Evolutionary conservation across 2,329 filamentous ascomycete species (phyloP).

Genomic region (Botryosphaeria dothidea): DNA sequence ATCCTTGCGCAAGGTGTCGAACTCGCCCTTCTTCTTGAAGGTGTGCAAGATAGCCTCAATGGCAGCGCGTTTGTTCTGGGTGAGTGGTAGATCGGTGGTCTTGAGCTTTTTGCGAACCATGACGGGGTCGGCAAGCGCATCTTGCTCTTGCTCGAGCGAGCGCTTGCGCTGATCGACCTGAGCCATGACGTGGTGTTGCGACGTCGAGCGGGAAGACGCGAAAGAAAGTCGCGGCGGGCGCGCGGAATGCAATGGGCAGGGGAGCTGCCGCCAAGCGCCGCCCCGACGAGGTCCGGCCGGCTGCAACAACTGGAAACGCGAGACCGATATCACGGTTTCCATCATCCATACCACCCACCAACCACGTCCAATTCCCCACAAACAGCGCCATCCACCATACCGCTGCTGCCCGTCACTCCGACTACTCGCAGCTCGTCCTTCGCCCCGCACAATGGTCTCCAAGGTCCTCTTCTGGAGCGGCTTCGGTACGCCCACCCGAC

Average conservation of each 20-base stretch:
- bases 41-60: conserved; percentile 76
- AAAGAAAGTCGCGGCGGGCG: neutral
- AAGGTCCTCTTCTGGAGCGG: conserved; percentile 79
- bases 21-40: conserved; percentile 85
- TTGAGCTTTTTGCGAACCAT: conserved; percentile 62
- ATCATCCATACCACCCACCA: conserved; percentile 5
- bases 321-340: neutral
- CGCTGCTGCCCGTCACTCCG: neutral
- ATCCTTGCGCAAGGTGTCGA: conserved; percentile 75
- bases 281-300: neutral
- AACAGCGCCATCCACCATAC: neutral
- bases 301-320: neutral
- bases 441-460: conserved; percentile 47
- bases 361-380: neutral
- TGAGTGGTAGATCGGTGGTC: conserved; percentile 72
- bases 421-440: neutral
- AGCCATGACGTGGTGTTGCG: conserved; percentile 13
- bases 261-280: conserved; percentile 7
- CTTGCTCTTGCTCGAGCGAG: conserved; percentile 28
- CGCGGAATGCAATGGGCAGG: neutral
- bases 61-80: conserved; percentile 69
- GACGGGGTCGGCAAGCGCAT: conserved; percentile 27
- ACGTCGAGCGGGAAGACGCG: neutral
- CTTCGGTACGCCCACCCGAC: conserved; percentile 70
- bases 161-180: conserved; percentile 27